Percentiles rank a stretch among this genome's conserved stretches.
These are phyloP conservation scores for Jaltomata sinuosa DNA, from an alignment of 257 asterid species.

Conservation along the genomic window DNA sequence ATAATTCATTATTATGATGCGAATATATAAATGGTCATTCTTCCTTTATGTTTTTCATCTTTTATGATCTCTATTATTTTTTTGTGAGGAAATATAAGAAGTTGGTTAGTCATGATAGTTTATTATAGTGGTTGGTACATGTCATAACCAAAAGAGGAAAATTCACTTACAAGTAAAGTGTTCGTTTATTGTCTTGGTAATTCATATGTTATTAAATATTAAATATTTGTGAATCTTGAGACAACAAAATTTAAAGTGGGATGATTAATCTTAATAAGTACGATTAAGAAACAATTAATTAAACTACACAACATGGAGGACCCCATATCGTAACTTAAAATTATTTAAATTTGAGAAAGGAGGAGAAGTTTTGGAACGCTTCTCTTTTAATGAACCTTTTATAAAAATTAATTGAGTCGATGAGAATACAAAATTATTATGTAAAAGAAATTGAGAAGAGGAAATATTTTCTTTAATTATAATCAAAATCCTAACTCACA, in stretches of 20 bases:
- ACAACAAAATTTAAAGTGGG: background rate
- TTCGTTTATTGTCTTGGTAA: background rate
- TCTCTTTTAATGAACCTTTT: no score
- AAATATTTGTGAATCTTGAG: background rate
- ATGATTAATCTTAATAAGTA: background rate
- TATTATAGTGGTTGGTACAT: background rate
- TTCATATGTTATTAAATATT: background rate
- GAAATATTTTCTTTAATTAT: background rate
- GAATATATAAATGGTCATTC: no score
- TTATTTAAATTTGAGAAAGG: no score
- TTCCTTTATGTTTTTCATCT: background rate
- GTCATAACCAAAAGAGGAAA: background rate
- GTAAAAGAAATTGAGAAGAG: background rate
- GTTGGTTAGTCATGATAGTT: background rate
- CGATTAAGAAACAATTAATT: background rate
- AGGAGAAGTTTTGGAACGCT: no score
- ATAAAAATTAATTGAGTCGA: background rate
- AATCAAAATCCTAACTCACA: background rate
- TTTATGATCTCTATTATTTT: background rate
- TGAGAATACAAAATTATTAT: background rate
- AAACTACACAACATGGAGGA: background rate
- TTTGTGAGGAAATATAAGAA: background rate
- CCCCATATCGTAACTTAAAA: background rate
- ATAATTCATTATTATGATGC: no score
- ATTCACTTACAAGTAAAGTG: background rate